Evolutionary conservation across 148 eudicot genomes (phyloP).

Genomic region (Agrostemma githago): DNA sequence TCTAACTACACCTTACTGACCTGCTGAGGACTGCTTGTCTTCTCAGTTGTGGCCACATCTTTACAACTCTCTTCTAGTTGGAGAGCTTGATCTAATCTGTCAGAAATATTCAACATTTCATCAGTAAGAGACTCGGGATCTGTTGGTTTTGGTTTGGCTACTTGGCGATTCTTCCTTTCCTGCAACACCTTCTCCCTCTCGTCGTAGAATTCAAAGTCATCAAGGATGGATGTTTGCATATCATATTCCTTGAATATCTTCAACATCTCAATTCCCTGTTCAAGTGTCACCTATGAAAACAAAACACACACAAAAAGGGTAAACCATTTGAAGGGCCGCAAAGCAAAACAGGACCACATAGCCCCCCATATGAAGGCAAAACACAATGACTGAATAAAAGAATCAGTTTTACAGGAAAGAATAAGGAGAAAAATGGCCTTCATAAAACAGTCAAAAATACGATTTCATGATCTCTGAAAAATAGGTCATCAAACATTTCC

Average conservation of each 20-base stretch:
- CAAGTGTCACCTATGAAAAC: slow-evolving; percentile 67
- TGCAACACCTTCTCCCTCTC: slow-evolving; percentile 69
- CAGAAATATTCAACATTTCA: slow-evolving; percentile 53
- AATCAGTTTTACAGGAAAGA: too few relatives aligned
- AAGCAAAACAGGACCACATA: neutral
- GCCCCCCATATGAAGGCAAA: neutral
- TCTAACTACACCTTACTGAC: slow-evolving; percentile 31
- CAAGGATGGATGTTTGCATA: slow-evolving; percentile 65
- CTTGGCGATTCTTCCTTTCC: slow-evolving; percentile 75
- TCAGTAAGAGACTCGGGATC: slow-evolving; percentile 36
- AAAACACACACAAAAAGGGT: neutral
- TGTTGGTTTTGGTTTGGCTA: slow-evolving; percentile 34
- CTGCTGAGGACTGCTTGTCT: slow-evolving; percentile 24
- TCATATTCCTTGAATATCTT: slow-evolving; percentile 82
- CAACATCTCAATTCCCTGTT: slow-evolving; percentile 81
- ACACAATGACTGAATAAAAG: too few relatives aligned
- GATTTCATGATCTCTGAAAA: neutral
- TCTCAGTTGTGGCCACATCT: slow-evolving; percentile 27
- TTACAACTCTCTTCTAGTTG: slow-evolving; percentile 58
- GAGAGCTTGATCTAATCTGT: slow-evolving; percentile 60
- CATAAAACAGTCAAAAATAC: too few relatives aligned
- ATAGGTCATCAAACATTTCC: neutral
- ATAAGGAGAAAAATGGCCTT: neutral
- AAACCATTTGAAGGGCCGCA: neutral
- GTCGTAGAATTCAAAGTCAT: slow-evolving; percentile 77